These are phyloP conservation scores for Cordyceps pruinosa DNA, from an alignment of 2,329 filamentous ascomycete genomes.

Conservation along the genomic window DNA sequence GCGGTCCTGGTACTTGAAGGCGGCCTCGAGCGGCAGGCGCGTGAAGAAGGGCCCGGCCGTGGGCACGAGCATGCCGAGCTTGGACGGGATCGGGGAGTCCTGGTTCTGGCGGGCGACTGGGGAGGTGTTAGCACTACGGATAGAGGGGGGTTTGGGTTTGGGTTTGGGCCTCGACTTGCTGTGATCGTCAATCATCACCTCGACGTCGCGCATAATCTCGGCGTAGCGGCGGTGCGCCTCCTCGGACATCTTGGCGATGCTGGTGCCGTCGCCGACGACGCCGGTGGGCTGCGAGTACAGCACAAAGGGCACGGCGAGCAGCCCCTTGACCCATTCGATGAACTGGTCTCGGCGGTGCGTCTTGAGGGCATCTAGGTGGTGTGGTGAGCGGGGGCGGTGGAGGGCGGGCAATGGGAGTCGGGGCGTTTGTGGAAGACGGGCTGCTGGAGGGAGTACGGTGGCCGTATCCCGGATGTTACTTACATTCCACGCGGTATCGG, in stretches of 20 bases:
- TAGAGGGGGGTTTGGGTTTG: not conserved
- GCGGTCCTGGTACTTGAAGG: conserved; percentile 84
- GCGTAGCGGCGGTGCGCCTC: conserved; percentile 83
- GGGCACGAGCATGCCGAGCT: conserved; percentile 86
- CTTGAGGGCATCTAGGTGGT: conserved; percentile 55
- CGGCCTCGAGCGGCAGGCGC: conserved; percentile 74
- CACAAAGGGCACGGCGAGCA: conserved; percentile 92
- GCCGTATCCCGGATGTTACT: conserved; percentile 24
- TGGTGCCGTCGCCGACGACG: conserved; percentile 64
- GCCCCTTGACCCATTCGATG: conserved; percentile 93
- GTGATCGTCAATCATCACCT: conserved; percentile 85
- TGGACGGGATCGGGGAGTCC: conserved; percentile 65
- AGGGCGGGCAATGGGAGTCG: not conserved
- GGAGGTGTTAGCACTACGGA: not conserved
- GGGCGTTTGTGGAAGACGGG: too few relatives aligned
- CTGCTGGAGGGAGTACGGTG: too few relatives aligned
- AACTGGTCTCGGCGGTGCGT: conserved; percentile 89
- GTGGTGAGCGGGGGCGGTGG: not conserved
- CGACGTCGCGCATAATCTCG: conserved; percentile 92
- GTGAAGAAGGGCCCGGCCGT: conserved; percentile 94
- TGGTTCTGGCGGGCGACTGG: conserved; percentile 64
- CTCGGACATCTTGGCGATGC: conserved; percentile 64
- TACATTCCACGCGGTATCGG: conserved; percentile 67
- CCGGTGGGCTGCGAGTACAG: conserved; percentile 92
- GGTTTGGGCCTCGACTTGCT: conserved; percentile 46